A percentile compares a stretch with the other conserved stretches of the same genome.
phyloP scores from a whole-genome alignment of 2,329 filamentous ascomycete species.

The Monilinia vaccinii-corymbosi region DNA sequence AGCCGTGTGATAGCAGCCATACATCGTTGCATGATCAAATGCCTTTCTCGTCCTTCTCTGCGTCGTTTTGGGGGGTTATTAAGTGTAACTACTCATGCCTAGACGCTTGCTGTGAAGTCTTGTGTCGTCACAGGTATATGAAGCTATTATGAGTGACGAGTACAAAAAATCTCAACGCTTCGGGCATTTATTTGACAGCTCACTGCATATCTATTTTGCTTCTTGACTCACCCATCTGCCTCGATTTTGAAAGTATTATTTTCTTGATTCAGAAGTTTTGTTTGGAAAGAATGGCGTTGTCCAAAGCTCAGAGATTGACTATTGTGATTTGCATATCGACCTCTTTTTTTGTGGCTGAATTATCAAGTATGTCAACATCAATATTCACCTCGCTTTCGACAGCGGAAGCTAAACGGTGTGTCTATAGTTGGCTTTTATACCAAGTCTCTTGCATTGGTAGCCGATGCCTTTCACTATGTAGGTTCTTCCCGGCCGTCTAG shows the following conservation, averaged over 20 bases:
- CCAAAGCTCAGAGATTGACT: constrained; percentile 20
- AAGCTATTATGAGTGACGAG: background rate
- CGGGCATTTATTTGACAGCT: constrained; percentile 8
- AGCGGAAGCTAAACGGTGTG: background rate
- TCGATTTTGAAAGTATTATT: background rate
- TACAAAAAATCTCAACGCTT: background rate
- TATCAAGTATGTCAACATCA: constrained; percentile 31
- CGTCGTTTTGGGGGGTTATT: background rate
- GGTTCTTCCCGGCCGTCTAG: constrained; percentile 20
- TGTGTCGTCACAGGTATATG: background rate
- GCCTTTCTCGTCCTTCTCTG: constrained; percentile 7
- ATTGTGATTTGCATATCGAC: constrained; percentile 38
- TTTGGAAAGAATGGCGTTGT: constrained; percentile 3
- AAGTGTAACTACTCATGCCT: constrained; percentile 5
- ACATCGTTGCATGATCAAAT: constrained; percentile 5
- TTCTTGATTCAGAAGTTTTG: background rate
- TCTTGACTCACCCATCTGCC: constrained; percentile 5
- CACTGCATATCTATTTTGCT: constrained; percentile 8
- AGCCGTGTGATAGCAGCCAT: constrained; percentile 1
- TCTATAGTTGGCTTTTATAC: constrained; percentile 57
- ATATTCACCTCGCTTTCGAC: background rate
- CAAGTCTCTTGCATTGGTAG: constrained; percentile 60
- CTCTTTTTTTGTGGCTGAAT: constrained; percentile 38
- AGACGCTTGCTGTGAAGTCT: background rate
- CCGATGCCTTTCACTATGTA: constrained; percentile 74